phyloP scores from a whole-genome alignment of 768 basidiomycete species.

The Lentinula sp. region DNA sequence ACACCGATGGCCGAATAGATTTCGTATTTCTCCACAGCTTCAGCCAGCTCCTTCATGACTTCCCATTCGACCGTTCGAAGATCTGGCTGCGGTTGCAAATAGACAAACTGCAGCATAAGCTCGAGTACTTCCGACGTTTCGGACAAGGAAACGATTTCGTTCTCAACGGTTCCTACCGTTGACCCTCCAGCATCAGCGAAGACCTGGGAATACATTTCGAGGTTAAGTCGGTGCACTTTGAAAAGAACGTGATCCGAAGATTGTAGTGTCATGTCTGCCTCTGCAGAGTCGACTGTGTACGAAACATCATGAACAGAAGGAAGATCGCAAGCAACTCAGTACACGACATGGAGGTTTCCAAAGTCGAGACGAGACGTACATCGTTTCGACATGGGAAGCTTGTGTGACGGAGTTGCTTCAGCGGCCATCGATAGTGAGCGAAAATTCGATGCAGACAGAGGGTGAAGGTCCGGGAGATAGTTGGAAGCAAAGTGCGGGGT shows the following conservation, averaged over 20 bases:
- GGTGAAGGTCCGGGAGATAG: background rate
- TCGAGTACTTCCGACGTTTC: constrained; percentile 15
- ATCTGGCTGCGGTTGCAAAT: constrained; percentile 14
- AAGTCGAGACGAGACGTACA: background rate
- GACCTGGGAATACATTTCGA: constrained; percentile 12
- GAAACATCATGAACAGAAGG: background rate
- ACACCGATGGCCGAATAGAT: constrained; percentile 12
- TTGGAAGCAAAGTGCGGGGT: background rate
- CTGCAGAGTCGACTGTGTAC: constrained; percentile 6
- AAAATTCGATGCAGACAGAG: background rate
- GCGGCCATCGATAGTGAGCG: background rate
- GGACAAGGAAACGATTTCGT: constrained; percentile 12
- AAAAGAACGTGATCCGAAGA: constrained; percentile 13
- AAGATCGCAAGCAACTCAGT: background rate
- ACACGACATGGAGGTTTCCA: background rate
- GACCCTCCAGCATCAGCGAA: constrained; percentile 10
- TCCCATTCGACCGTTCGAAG: constrained; percentile 10
- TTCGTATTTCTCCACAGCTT: constrained; percentile 19
- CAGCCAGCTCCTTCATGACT: constrained; percentile 11
- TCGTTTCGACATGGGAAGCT: background rate
- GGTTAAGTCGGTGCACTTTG: constrained; percentile 11
- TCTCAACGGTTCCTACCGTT: background rate
- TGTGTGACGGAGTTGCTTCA: background rate
- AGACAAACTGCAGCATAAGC: constrained; percentile 16
- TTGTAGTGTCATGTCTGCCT: constrained; percentile 10